Evolutionary conservation across 306 rosid species (phyloP).

Genomic region (Vachellia collinsii): DNA sequence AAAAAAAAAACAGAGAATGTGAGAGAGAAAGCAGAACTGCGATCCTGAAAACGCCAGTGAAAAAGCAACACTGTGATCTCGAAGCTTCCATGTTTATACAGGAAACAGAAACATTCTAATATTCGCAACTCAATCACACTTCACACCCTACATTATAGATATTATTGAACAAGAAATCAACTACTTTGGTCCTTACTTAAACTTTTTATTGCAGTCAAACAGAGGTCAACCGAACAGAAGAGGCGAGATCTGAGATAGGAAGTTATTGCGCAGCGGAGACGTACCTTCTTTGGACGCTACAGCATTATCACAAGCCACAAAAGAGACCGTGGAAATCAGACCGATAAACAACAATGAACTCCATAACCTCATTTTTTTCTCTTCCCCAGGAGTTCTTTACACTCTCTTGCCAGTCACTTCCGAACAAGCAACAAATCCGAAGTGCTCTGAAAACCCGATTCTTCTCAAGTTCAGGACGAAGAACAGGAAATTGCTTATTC

Average conservation of each 20-base stretch:
- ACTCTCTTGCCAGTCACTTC: slow-evolving; percentile 27
- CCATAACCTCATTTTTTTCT: slow-evolving; percentile 61
- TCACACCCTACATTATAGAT: not conserved
- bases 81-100: slow-evolving; percentile 28
- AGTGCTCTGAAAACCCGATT: not conserved
- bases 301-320: slow-evolving; percentile 50
- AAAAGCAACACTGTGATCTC: slow-evolving; percentile 35
- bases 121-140: slow-evolving; percentile 21
- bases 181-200: slow-evolving; percentile 25
- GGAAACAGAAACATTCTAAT: slow-evolving; percentile 19
- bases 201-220: slow-evolving; percentile 34
- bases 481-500: slow-evolving; percentile 34
- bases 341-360: slow-evolving; percentile 58
- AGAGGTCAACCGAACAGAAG: slow-evolving; percentile 32
- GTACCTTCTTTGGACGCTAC: slow-evolving; percentile 75
- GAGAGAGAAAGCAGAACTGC: slow-evolving; percentile 26
- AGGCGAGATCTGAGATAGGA: slow-evolving; percentile 65
- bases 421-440: slow-evolving; percentile 35
- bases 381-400: slow-evolving; percentile 35
- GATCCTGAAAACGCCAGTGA: slow-evolving; percentile 33
- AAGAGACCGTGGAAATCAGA: slow-evolving; percentile 54
- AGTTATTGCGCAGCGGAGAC: slow-evolving; percentile 25
- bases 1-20: not conserved
- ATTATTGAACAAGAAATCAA: slow-evolving; percentile 27
- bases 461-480: slow-evolving; percentile 38